Evolutionary conservation across 1,284 basidiomycete genomes (phyloP).

Genomic region (Apiotrichum montevideense): DNA sequence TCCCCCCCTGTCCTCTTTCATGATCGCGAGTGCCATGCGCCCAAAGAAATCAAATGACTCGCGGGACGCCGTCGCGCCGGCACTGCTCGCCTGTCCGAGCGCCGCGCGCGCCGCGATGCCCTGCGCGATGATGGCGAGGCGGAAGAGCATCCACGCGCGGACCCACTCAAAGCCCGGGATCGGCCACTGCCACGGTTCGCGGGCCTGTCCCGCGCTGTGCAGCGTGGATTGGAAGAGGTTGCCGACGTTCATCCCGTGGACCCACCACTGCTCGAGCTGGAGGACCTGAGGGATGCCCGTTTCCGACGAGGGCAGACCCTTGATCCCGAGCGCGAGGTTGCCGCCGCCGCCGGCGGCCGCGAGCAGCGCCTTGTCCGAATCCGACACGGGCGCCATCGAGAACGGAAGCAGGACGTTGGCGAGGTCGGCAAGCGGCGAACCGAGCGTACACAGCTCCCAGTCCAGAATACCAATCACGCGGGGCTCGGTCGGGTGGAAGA

Average conservation of each 20-base stretch:
- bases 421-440: constrained; percentile 82
- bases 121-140: constrained; percentile 77
- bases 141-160: constrained; percentile 44
- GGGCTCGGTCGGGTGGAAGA: constrained; percentile 88
- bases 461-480: constrained; percentile 89
- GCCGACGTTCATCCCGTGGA: constrained; percentile 37
- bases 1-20: constrained; percentile 47
- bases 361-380: constrained; percentile 8
- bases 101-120: constrained; percentile 89
- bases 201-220: neutral
- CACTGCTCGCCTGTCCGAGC: constrained; percentile 77
- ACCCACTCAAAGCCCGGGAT: constrained; percentile 38
- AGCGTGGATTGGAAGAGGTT: constrained; percentile 20
- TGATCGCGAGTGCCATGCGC: constrained; percentile 53
- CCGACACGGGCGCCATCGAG: constrained; percentile 56
- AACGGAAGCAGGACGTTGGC: constrained; percentile 61
- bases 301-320: constrained; percentile 53
- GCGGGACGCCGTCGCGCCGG: constrained; percentile 55
- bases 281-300: constrained; percentile 62
- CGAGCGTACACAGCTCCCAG: constrained; percentile 92
- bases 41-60: constrained; percentile 59
- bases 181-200: constrained; percentile 28
- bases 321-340: constrained; percentile 50
- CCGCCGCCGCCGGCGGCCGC: constrained; percentile 3
- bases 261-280: constrained; percentile 57